Base-by-base conservation (phyloP, 805 yeast genomes). In the Ogataea parapolymorpha region DNA sequence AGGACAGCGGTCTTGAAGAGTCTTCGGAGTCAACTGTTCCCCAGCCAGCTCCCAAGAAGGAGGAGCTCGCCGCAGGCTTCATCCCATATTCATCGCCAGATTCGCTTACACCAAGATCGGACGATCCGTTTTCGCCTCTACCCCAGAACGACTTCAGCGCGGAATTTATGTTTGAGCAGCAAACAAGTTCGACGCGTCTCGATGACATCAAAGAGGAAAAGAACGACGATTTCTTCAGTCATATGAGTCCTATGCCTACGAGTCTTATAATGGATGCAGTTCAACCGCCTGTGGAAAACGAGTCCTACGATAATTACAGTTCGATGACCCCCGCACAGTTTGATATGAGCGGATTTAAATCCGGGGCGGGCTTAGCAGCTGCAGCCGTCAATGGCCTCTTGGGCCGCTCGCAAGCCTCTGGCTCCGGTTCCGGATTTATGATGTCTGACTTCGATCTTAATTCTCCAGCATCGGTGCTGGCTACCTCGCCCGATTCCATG, bases 291-390 rank as follows among this genome's bases (percentile, higher is more conserved):
- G 17, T 14, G 28, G 37, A 15, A 11, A 11, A 38, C 24, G 29
- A 23, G 24, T 12, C 25, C 26, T 34, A 26, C 28, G 45, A 40
- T 5, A 16, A 31, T 6, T 11, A 23, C 24, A 18, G 14, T 7
- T 29, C 40, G 12, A 39, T 35, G 6, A 26, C 39, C 25, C 31
- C 38, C 26, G 35, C 39, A 12, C 27, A 15, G 13, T 17, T 43
- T 6, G 51, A 46, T 37, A 39, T 63, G 15, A 61, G 59, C 3
- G 58, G 58, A 4, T 61, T 60, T 42, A 54, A 52, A 17, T 60
- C 66, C 2, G 65, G 62, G 15, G 59, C 61, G 7, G 58, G 54
- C 10, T 35, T 60, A 12, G 61, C 62, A 6, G 49, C 64, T 4
- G 58, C 58, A 7, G 59, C 62, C 3, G 46, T 60, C 52, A 54